Evolutionary conservation across 352 stramenopile genomes (phyloP), one percentile per base, ranked within the genome.

Genomic region (Albugo candida): DNA sequence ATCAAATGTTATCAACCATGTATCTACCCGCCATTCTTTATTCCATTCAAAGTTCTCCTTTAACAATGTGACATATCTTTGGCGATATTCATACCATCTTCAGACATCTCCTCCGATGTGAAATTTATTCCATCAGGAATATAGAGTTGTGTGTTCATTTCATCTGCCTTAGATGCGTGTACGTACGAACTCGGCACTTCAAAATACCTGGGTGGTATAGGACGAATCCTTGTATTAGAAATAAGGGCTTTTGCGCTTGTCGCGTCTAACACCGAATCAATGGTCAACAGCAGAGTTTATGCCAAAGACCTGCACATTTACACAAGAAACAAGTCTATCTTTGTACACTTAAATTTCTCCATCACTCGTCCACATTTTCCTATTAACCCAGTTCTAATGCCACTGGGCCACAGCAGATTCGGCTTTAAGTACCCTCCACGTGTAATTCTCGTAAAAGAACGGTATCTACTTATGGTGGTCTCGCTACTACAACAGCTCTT

Each of bases 11-110:
- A n/a, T 10, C 18, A 13, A 54, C 52, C 20, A 42, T 45, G 52
- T 12, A 47, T 16, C 13, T 4, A 2, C 11, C 34, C 21, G 13
- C 42, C 49, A 17, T 54, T 42, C 10, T 49, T 49, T 14, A 54
- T 27, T 8, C 49, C 41, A 47, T 51, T 53, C 10, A 52, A 48
- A 13, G 24, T 54, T 21, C 52, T 54, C 16, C 14, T n/a, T 10
- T 44, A 35, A n/a, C 36, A 10, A 14, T 40, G 21, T 13, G 47
- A 35, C 36, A 1, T 11, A 13, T 38, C 6, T 5, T 11, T 6
- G 5, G 47, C 21, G 47, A n/a, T 40, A 14, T 18, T 40, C n/a
- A n/a, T 14, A 14, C 42, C 13, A 47, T 18, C n/a, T n/a, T 41
- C n/a, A 6, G 34, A 44, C 17, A 35, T 40, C 34, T 14, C 42